Evolutionary conservation across 139 green algal genomes (phyloP), one percentile per base, ranked within the genome.

Genomic region (Chlorella sp.): DNA sequence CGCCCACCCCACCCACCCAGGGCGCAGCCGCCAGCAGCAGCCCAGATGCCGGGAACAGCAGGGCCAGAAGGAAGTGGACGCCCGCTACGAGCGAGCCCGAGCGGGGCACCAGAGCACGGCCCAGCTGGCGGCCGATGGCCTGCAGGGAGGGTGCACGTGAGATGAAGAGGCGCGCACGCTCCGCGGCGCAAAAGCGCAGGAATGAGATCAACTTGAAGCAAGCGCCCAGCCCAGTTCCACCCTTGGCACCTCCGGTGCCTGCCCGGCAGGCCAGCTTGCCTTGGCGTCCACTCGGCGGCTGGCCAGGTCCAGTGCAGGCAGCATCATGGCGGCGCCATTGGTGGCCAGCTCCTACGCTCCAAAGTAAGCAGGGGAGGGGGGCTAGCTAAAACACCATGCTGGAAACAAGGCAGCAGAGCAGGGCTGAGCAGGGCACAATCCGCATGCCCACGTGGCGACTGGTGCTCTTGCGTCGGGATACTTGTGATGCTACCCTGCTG

Each of bases 231-330:
- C n/a, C n/a, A n/a, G n/a, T n/a, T n/a, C n/a, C n/a, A n/a, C n/a
- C n/a, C n/a, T n/a, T n/a, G n/a, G n/a, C n/a, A n/a, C n/a, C n/a
- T n/a, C n/a, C n/a, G n/a, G n/a, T n/a, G n/a, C n/a, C n/a, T n/a
- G n/a, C n/a, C n/a, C n/a, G n/a, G n/a, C n/a, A n/a, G 32, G 32
- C 64, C 13, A 6, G 8, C 75, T 34, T 19, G 67, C 75, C 75
- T 36, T 34, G 17, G 43, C 11, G 34, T 34, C 51, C 34, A 11
- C 34, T 0, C 75, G 34, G 0, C n/a, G 48, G n/a, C 67, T 41
- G n/a, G 67, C 4, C 56, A 82, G 76, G 56, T 72, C 76, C 0
- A n/a, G 22, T 0, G 76, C 76, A 5, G 76, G 76, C 76, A 82
- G 48, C n/a, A 54, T 36, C 1, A 68, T 1, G 48, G n/a, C 28